Evolutionary conservation across 2,329 filamentous ascomycete genomes (phyloP), one percentile per base, ranked within the genome.

Genomic region (Atkinsonella hypoxylon): DNA sequence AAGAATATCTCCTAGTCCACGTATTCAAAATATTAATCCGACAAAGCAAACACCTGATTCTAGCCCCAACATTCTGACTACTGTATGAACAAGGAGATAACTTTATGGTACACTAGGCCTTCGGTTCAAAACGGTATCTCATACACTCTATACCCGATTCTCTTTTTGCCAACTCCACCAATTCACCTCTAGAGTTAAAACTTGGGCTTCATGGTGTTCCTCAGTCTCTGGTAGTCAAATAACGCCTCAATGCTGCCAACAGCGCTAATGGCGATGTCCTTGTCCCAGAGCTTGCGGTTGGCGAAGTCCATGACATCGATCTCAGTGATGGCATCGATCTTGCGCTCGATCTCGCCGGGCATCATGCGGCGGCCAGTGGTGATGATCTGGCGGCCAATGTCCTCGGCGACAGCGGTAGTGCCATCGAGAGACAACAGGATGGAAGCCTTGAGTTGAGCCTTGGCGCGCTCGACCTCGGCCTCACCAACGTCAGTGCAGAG

Each of bases 231-330:
- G 75, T 93, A 94, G 70, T 91, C 81, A 55, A 86, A 77, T 52
- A 85, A 70, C 67, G 83, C 91, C 79, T 97, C 93, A 65, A 97
- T 89, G 73, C 82, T 84, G 59, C 93, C 93, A 58, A 97, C 87
- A 34, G 91, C 93, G 67, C 84, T 90, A 69, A 98, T 79, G 63
- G 93, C 93, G 62, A 98, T 77, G 68, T 98, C 93, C 73, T 91
- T 86, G 74, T 98, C 93, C 93, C 93, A 98, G 55, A 98, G 76
- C 76, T 93, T 95, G 71, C 83, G 82, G 78, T 87, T 85, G 63
- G 91, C 91, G 67, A 97, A 98, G 63, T 86, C 82, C 87, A 96
- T 96, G 58, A 98, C 88, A 64, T 97, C 89, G 78, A 94, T 94
- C 72, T 90, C 89, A 58, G 89, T 89, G 66, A 98, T 91, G 61